Conservation (phyloP, 2,329 filamentous ascomycete species). For the Graphium sp. region DNA sequence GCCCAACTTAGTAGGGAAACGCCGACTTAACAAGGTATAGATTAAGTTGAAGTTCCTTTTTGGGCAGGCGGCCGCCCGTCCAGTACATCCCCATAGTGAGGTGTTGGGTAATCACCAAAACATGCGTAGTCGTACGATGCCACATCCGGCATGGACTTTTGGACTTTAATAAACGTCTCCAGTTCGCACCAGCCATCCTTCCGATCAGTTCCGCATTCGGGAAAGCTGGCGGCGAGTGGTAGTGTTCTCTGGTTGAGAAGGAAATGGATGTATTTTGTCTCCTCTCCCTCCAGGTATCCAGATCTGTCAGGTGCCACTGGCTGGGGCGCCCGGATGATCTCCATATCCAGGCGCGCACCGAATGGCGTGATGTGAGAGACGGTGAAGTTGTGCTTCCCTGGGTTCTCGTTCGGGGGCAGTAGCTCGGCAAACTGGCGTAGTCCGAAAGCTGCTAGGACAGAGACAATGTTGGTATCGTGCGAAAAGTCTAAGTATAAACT, state of each 20-base stretch:
- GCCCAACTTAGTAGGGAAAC: constrained; percentile 10
- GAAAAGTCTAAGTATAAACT: constrained; percentile 62
- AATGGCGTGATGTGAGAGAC: constrained; percentile 56
- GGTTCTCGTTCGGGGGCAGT: constrained; percentile 37
- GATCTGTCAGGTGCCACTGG: constrained; percentile 40
- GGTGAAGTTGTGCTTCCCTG: constrained; percentile 42
- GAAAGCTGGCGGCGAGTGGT: constrained; percentile 48
- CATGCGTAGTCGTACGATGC: constrained; percentile 51
- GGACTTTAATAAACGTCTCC: constrained; percentile 45
- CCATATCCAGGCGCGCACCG: constrained; percentile 55
- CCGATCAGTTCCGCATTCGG: constrained; percentile 41
- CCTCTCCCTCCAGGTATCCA: constrained; percentile 30
- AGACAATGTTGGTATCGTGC: constrained; percentile 60
- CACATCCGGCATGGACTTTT: constrained; percentile 37
- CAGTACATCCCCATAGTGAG: constrained; percentile 20
- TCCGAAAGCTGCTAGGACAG: constrained; percentile 55
- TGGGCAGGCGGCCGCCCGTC: constrained; percentile 18
- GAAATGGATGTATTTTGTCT: constrained; percentile 59
- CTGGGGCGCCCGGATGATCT: constrained; percentile 51
- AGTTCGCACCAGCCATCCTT: constrained; percentile 68
- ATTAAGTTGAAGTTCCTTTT: constrained; percentile 1
- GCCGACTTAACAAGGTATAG: too few relatives aligned
- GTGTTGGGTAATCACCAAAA: constrained; percentile 30
- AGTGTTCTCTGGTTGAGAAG: constrained; percentile 59
- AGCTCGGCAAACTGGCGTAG: constrained; percentile 49